These are phyloP conservation scores for Coemansia sp. DNA, from an alignment of 192 early-diverging fungal species.

Conservation along the genomic window DNA sequence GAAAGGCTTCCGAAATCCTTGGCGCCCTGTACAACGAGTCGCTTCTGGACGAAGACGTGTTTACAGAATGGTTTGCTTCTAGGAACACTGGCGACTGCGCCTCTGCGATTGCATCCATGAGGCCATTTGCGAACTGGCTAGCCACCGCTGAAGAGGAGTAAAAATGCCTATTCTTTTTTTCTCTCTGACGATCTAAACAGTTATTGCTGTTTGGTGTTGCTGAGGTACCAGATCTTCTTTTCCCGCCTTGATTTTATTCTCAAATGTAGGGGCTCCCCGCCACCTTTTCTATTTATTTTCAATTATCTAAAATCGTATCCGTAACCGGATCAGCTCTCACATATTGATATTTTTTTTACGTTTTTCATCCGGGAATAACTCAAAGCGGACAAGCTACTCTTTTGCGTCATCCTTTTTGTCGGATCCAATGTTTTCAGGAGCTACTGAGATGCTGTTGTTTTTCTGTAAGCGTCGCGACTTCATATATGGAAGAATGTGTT, in stretches of 20 bases:
- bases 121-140: conserved; percentile 80
- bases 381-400: neutral
- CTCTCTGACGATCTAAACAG: neutral
- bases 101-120: conserved; percentile 60
- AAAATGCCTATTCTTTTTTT: neutral
- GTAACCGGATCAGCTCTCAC: neutral
- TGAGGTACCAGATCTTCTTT: neutral
- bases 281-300: neutral
- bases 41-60: conserved; percentile 79
- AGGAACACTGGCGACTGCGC: conserved; percentile 45
- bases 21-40: conserved; percentile 74
- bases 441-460: neutral
- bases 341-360: neutral
- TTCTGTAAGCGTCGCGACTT: neutral
- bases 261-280: neutral
- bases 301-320: neutral
- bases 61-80: conserved; percentile 63
- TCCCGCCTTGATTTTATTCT: neutral
- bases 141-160: conserved; percentile 85
- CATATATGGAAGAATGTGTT: neutral
- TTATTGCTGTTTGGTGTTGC: neutral
- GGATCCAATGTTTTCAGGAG: neutral
- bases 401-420: neutral
- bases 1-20: conserved; percentile 64
- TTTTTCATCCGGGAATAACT: neutral